Evolutionary conservation across 139 green algal species (phyloP).

Genomic region (Chlamydomonas sp.): DNA sequence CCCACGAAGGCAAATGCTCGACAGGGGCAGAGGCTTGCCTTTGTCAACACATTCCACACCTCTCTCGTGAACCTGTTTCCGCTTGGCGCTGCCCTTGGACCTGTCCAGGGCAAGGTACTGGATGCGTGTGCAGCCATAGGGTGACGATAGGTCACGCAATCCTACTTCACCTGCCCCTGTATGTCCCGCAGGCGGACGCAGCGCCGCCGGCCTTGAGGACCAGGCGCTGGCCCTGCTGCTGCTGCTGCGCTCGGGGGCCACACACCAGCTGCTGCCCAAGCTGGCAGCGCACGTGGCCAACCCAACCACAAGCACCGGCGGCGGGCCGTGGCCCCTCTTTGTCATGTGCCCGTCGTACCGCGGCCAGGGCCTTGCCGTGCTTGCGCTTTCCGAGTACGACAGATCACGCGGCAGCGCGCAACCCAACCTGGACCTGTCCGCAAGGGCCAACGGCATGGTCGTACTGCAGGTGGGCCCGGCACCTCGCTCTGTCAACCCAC

Average conservation of each 20-base stretch:
- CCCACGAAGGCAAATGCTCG: background rate
- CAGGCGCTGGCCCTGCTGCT: conserved; percentile 38
- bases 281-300: conserved; percentile 24
- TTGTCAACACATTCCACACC: background rate
- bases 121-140: too few species aligned
- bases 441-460: background rate
- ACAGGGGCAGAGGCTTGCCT: background rate
- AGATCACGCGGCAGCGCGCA: background rate
- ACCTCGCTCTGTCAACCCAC: too few species aligned
- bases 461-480: background rate
- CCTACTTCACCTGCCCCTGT: background rate
- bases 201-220: background rate
- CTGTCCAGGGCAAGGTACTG: too few species aligned
- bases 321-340: background rate
- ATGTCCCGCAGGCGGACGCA: background rate
- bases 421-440: background rate
- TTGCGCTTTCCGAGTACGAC: conserved; percentile 56
- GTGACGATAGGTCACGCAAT: background rate
- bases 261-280: conserved; percentile 10
- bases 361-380: background rate
- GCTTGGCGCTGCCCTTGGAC: too few species aligned
- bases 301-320: background rate
- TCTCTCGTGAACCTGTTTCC: background rate
- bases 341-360: background rate
- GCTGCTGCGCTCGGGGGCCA: background rate